These are phyloP conservation scores for Fusarium sp. DNA, from an alignment of 2,329 filamentous ascomycete genomes.

Conservation along the genomic window DNA sequence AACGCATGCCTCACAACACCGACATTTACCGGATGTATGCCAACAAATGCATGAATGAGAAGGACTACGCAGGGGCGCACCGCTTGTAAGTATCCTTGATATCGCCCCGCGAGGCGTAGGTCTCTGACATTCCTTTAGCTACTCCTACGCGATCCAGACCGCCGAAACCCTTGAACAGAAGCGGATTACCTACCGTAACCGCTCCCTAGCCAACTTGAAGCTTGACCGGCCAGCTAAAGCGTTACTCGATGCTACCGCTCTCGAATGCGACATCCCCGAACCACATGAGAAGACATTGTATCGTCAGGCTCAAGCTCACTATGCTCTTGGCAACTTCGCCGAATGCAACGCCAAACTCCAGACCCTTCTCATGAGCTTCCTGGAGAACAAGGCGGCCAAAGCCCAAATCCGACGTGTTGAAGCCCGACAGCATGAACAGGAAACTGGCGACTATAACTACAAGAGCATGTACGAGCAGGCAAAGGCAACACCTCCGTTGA, in stretches of 20 bases:
- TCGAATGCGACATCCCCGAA: conserved; percentile 22
- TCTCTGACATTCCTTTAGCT: not conserved
- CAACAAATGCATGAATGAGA: conserved; percentile 47
- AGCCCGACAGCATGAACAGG: not conserved
- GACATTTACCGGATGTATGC: conserved; percentile 39
- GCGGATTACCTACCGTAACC: conserved; percentile 50
- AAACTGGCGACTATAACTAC: not conserved
- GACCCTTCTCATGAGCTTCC: not conserved
- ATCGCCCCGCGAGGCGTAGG: accelerated
- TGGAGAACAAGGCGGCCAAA: not conserved
- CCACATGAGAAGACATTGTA: conserved; percentile 57
- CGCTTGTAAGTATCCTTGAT: conserved; percentile 44
- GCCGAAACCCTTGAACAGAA: conserved; percentile 46
- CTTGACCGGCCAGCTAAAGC: conserved; percentile 47
- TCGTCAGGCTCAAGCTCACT: conserved; percentile 58
- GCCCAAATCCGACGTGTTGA: accelerated
- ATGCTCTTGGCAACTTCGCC: conserved; percentile 54
- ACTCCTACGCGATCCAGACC: not conserved
- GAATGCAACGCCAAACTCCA: conserved; percentile 37
- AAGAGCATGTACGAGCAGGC: not conserved
- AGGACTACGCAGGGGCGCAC: conserved; percentile 47
- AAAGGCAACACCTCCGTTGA: not conserved
- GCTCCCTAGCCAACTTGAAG: conserved; percentile 50
- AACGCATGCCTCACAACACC: not conserved
- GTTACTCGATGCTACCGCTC: conserved; percentile 44